A percentile compares a stretch with the other conserved stretches of the same genome.
Evolutionary conservation across 768 basidiomycete species (phyloP).

Genomic region (Pulveroboletus sp.): DNA sequence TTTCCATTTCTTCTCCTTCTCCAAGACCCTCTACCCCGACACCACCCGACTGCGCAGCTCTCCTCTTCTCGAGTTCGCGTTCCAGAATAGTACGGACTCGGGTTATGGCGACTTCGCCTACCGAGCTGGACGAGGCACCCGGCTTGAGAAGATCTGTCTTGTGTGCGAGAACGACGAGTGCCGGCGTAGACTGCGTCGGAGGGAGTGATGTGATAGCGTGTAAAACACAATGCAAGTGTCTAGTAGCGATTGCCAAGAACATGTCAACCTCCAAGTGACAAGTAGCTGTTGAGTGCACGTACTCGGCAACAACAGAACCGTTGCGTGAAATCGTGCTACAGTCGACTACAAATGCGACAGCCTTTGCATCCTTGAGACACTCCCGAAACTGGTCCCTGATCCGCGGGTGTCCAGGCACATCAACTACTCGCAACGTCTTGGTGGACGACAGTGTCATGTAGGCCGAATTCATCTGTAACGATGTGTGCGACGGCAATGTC

Average conservation of each 20-base stretch:
- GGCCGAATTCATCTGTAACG: slow-evolving; percentile 67
- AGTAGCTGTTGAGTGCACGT: slow-evolving; percentile 28
- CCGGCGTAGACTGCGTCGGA: slow-evolving; percentile 58
- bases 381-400: slow-evolving; percentile 71
- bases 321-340: slow-evolving; percentile 74
- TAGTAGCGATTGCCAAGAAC: slow-evolving; percentile 24
- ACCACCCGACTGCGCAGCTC: slow-evolving; percentile 55
- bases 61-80: slow-evolving; percentile 78
- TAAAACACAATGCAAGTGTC: slow-evolving; percentile 69
- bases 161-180: slow-evolving; percentile 66
- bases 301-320: slow-evolving; percentile 76
- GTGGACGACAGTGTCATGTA: slow-evolving; percentile 39
- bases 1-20: slow-evolving; percentile 57
- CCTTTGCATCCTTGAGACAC: slow-evolving; percentile 56
- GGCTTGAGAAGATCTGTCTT: slow-evolving; percentile 68
- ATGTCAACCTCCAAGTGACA: not conserved
- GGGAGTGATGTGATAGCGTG: slow-evolving; percentile 68
- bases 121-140: slow-evolving; percentile 30
- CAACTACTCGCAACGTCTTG: slow-evolving; percentile 53
- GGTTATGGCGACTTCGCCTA: slow-evolving; percentile 52
- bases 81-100: slow-evolving; percentile 77
- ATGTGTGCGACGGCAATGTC: slow-evolving; percentile 66
- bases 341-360: slow-evolving; percentile 75
- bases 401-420: slow-evolving; percentile 83
- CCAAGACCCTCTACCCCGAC: slow-evolving; percentile 73